Percentiles rank a stretch among this genome's conserved stretches.
Conservation (phyloP, 768 basidiomycete genomes). For the Leccinum uliginosum region DNA sequence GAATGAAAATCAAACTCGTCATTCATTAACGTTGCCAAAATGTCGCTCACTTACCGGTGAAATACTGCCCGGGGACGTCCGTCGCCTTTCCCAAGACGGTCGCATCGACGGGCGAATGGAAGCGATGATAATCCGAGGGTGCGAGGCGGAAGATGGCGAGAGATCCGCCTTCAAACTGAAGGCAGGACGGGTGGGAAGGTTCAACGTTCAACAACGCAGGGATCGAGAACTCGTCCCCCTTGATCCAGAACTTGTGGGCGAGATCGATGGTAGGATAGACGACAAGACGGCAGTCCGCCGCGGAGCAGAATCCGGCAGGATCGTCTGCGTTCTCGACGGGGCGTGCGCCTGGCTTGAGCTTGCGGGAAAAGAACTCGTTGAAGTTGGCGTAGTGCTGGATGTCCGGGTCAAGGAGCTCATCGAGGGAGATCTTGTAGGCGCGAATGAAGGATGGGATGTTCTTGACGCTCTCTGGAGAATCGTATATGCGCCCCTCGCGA, state of each 20-base stretch:
- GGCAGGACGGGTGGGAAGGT: slow-evolving; percentile 38
- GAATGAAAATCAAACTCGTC: neutral
- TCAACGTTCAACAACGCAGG: slow-evolving; percentile 50
- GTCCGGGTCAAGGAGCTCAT: slow-evolving; percentile 64
- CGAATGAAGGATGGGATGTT: slow-evolving; percentile 54
- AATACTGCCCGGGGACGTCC: slow-evolving; percentile 55
- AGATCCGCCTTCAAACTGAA: slow-evolving; percentile 40
- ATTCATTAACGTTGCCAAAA: neutral
- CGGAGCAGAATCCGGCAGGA: slow-evolving; percentile 50
- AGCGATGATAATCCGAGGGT: slow-evolving; percentile 78
- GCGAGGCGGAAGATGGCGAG: slow-evolving; percentile 74
- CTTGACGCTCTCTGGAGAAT: slow-evolving; percentile 45
- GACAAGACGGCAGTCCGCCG: slow-evolving; percentile 71
- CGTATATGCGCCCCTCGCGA: slow-evolving; percentile 53
- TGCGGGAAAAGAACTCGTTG: slow-evolving; percentile 73
- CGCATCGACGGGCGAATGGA: slow-evolving; percentile 66
- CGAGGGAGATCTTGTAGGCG: slow-evolving; percentile 49
- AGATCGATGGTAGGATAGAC: slow-evolving; percentile 56
- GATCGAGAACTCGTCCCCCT: slow-evolving; percentile 68
- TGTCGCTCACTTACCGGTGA: slow-evolving; percentile 41
- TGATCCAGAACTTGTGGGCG: slow-evolving; percentile 73
- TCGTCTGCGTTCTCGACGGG: slow-evolving; percentile 55
- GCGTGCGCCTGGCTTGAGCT: slow-evolving; percentile 55
- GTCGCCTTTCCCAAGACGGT: slow-evolving; percentile 37
- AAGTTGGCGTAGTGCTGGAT: slow-evolving; percentile 58